A percentile compares a stretch with the other conserved stretches of the same genome.
Evolutionary conservation across 2,329 filamentous ascomycete species (phyloP).

Genomic region (Aureobasidium pullulans): DNA sequence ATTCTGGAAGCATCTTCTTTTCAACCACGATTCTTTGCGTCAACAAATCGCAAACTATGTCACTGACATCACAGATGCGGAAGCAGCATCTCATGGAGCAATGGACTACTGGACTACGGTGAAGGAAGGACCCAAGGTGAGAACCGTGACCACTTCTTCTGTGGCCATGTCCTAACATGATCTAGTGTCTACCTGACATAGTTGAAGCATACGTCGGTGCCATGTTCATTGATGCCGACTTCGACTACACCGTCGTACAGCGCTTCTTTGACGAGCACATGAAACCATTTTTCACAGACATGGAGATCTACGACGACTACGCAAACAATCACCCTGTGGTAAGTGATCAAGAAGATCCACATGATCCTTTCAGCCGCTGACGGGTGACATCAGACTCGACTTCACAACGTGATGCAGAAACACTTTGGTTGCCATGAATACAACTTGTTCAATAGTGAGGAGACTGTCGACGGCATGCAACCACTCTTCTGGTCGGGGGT

Average conservation of each 20-base stretch:
- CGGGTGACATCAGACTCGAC: constrained; percentile 44
- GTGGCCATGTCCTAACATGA: background rate
- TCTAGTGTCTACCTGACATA: constrained; percentile 65
- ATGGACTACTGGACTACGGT: constrained; percentile 64
- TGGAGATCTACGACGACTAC: constrained; percentile 79
- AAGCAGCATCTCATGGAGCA: constrained; percentile 41
- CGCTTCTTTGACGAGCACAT: constrained; percentile 71
- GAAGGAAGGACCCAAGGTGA: constrained; percentile 56
- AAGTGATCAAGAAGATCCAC: background rate
- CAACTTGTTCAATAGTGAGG: constrained; percentile 48
- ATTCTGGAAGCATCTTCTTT: constrained; percentile 65
- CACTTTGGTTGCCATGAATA: constrained; percentile 60
- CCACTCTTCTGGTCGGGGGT: constrained; percentile 59
- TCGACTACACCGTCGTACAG: constrained; percentile 66
- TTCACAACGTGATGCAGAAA: constrained; percentile 56
- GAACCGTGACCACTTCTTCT: background rate
- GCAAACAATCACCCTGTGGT: constrained; percentile 75
- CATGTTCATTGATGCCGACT: constrained; percentile 81
- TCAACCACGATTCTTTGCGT: constrained; percentile 43
- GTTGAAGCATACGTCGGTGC: constrained; percentile 86
- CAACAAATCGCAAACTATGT: constrained; percentile 49
- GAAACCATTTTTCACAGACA: constrained; percentile 72
- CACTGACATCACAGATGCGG: constrained; percentile 48
- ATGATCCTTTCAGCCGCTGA: background rate
- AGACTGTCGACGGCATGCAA: constrained; percentile 41